A percentile compares a stretch with the other conserved stretches of the same genome.
phyloP scores from a whole-genome alignment of 106 monocot species.

The Triglochin maritima region DNA sequence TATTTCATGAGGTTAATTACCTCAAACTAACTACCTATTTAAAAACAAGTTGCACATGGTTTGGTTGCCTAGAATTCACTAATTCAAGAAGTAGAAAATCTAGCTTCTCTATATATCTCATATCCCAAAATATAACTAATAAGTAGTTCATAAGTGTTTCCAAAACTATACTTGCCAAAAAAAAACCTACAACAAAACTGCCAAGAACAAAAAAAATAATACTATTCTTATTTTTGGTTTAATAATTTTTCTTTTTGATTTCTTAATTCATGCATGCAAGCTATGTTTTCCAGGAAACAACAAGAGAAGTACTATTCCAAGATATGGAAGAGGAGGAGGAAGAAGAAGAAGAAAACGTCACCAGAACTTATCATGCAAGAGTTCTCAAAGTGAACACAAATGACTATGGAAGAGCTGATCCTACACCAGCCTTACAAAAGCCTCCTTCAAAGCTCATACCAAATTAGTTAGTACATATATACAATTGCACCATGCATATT shows the following conservation, averaged over 20 bases:
- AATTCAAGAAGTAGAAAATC: too few species aligned
- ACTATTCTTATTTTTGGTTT: background rate
- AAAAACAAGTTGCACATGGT: too few species aligned
- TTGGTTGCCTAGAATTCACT: too few species aligned
- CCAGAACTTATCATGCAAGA: constrained; percentile 19
- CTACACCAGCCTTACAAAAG: constrained; percentile 51
- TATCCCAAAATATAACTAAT: too few species aligned
- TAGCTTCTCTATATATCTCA: too few species aligned
- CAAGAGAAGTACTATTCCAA: background rate
- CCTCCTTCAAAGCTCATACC: constrained; percentile 83
- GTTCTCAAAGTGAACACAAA: constrained; percentile 51
- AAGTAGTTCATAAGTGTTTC: too few species aligned
- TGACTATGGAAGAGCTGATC: constrained; percentile 59
- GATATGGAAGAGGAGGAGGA: background rate
- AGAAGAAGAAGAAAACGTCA: background rate
- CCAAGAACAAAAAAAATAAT: background rate
- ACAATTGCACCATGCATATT: too few species aligned
- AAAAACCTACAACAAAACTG: too few species aligned
- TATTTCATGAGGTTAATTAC: too few species aligned
- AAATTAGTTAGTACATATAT: constrained; percentile 10
- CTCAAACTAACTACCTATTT: too few species aligned
- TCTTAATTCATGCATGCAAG: background rate
- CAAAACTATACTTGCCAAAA: background rate
- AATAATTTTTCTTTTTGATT: background rate
- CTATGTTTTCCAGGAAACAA: constrained; percentile 7